Percentiles rank a stretch among this genome's conserved stretches.
Evolutionary conservation across 2,329 filamentous ascomycete genomes (phyloP).

Genomic region (Pseudogymnoascus sp.): DNA sequence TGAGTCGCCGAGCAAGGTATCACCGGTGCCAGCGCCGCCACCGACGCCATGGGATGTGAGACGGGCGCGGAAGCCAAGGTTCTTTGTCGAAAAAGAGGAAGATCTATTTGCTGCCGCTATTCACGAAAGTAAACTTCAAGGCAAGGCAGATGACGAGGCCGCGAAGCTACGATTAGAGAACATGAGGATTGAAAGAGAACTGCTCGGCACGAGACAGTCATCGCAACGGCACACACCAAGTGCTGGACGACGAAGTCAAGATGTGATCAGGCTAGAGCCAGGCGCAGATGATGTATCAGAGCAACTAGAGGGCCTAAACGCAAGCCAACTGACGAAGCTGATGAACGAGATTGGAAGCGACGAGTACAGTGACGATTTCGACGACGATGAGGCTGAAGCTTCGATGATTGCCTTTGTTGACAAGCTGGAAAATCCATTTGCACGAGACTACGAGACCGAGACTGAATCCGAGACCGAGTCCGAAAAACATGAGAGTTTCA

Average conservation of each 20-base stretch:
- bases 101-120: conserved; percentile 21
- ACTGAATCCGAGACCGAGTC: neutral
- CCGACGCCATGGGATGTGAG: conserved; percentile 1
- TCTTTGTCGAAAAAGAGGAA: conserved; percentile 26
- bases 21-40: neutral
- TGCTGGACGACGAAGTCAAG: neutral
- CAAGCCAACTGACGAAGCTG: neutral
- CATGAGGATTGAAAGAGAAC: neutral
- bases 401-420: neutral
- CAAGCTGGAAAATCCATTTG: neutral
- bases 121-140: conserved; percentile 17
- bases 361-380: neutral
- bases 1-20: conserved; percentile 22
- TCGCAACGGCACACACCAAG: neutral
- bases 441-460: neutral
- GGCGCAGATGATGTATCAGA: neutral
- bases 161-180: neutral
- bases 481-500: neutral
- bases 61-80: conserved; percentile 11
- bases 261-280: neutral
- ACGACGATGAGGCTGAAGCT: neutral
- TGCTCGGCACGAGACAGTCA: neutral
- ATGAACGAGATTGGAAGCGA: conserved; percentile 1
- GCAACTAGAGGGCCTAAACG: neutral
- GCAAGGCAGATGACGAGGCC: neutral